A percentile compares a stretch with the other conserved stretches of the same genome.
Evolutionary conservation across 202 grass and related monocot genomes (phyloP).

Genomic region (Zoysia matrella): DNA sequence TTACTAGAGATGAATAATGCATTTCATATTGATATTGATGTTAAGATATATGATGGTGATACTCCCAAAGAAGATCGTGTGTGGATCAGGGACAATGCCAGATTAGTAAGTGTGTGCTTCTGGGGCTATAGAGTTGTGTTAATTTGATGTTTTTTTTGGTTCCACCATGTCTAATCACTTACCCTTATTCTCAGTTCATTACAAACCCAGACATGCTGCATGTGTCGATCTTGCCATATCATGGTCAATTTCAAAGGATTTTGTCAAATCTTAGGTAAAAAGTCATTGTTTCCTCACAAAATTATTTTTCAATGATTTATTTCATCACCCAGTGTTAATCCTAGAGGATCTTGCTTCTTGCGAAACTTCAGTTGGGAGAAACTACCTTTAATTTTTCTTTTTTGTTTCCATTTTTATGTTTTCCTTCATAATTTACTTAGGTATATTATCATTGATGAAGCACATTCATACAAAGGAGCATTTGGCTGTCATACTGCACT

Average conservation of each 20-base stretch:
- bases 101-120: constrained; percentile 59
- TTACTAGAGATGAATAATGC: constrained; percentile 71
- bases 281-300: constrained; percentile 15
- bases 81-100: constrained; percentile 80
- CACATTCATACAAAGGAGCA: constrained; percentile 97
- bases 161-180: neutral
- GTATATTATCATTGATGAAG: constrained; percentile 98
- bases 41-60: constrained; percentile 95
- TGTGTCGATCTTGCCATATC: constrained; percentile 74
- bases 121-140: constrained; percentile 32
- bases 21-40: constrained; percentile 63
- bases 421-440: constrained; percentile 45
- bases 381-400: neutral
- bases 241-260: constrained; percentile 71
- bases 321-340: constrained; percentile 7
- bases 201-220: constrained; percentile 99
- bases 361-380: constrained; percentile 53
- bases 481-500: constrained; percentile 98
- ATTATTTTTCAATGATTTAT: constrained; percentile 20
- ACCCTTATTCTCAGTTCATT: constrained; percentile 70
- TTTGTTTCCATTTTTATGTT: neutral
- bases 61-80: constrained; percentile 76
- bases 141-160: constrained; percentile 2
- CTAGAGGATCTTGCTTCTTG: constrained; percentile 9
- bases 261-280: constrained; percentile 84